Percentiles rank a stretch among this genome's conserved stretches.
These are phyloP conservation scores for Cerioporus squamosus DNA, from an alignment of 1,284 basidiomycete genomes.

Conservation along the genomic window DNA sequence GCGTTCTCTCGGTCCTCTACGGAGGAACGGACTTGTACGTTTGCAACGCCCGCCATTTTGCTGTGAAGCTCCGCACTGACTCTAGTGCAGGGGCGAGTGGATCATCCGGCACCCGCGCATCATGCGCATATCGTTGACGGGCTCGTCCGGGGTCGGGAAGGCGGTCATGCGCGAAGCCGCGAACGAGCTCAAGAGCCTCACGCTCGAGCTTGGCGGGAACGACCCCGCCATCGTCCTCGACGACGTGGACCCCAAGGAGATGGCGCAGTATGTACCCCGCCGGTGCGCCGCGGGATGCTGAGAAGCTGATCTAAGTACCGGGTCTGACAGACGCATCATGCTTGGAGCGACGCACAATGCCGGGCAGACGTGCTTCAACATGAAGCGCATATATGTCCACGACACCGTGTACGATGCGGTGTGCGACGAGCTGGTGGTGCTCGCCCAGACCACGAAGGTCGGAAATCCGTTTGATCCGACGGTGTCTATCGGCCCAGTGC, in stretches of 20 bases:
- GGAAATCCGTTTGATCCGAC: conserved; percentile 15
- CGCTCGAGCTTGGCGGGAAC: conserved; percentile 26
- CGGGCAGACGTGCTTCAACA: conserved; percentile 19
- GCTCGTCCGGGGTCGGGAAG: conserved; percentile 17
- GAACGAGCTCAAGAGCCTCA: conserved; percentile 15
- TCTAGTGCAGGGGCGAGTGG: conserved; percentile 12
- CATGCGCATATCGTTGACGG: conserved; percentile 20
- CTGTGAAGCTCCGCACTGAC: neutral
- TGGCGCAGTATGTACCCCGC: conserved; percentile 15
- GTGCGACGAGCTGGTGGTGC: conserved; percentile 14
- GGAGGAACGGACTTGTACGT: conserved; percentile 21
- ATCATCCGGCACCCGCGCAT: conserved; percentile 19
- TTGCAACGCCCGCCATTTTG: too few relatives aligned
- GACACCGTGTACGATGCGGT: conserved; percentile 19
- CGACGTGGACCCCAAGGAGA: conserved; percentile 16
- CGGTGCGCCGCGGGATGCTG: neutral
- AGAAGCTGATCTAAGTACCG: neutral
- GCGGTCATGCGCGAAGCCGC: conserved; percentile 16
- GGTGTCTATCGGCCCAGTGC: conserved; percentile 18
- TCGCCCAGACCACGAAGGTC: conserved; percentile 12
- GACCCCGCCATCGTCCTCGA: conserved; percentile 22
- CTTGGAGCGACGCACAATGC: conserved; percentile 10
- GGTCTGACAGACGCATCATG: neutral
- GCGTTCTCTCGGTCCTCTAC: conserved; percentile 18
- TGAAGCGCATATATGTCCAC: conserved; percentile 21